phyloP scores from a whole-genome alignment of 495 filamentous ascomycete species.

The Penicillium canescens region DNA sequence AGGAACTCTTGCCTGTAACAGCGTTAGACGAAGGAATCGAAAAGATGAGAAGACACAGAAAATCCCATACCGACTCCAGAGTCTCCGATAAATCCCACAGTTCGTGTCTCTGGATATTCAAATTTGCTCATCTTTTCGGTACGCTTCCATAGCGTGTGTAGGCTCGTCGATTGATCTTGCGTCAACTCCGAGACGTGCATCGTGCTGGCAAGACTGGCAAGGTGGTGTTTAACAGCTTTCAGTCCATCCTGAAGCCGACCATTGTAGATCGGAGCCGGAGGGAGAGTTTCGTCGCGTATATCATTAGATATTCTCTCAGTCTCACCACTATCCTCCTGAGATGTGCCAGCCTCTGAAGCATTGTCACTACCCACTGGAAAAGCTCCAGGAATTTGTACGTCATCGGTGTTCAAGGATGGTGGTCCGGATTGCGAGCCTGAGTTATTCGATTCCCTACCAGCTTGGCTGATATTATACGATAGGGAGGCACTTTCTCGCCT shows the following conservation, averaged over 20 bases:
- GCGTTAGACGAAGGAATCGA: not conserved
- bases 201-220: conserved; percentile 8
- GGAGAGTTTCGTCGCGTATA: conserved; percentile 17
- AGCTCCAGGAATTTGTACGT: not conserved
- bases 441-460: not conserved
- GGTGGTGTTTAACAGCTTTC: conserved; percentile 11
- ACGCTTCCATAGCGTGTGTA: conserved; percentile 5
- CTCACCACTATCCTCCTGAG: not conserved
- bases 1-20: conserved; percentile 29
- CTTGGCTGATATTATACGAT: not conserved
- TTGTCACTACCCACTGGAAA: not conserved
- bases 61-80: conserved; percentile 16
- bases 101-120: conserved; percentile 22
- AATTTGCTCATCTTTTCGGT: conserved; percentile 11
- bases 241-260: conserved; percentile 15
- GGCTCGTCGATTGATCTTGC: conserved; percentile 1
- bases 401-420: not conserved
- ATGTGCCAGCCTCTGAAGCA: not conserved
- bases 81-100: conserved; percentile 24
- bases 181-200: conserved; percentile 8
- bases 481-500: not conserved
- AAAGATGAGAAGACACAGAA: not conserved
- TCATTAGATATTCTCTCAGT: not conserved
- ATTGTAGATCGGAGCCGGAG: conserved; percentile 17
- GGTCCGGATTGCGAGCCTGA: not conserved